A percentile compares a stretch with the other conserved stretches of the same genome.
phyloP scores from a whole-genome alignment of 768 basidiomycete genomes.

The Candolleomyces eurysporus region DNA sequence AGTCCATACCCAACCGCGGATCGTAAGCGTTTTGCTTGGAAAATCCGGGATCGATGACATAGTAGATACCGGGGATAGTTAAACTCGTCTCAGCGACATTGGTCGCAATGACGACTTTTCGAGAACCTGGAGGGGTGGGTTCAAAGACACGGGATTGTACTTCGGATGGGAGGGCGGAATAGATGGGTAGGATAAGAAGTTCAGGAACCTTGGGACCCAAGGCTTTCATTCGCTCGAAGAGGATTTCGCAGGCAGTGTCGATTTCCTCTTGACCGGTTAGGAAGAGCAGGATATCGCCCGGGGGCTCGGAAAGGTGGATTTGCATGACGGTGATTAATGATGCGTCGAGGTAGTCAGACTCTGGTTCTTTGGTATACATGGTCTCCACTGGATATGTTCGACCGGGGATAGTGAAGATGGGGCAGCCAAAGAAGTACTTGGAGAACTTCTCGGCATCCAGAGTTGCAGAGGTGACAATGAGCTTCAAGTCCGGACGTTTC shows the following conservation, averaged over 20 bases:
- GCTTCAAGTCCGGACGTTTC: conserved; percentile 90
- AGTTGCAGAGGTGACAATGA: conserved; percentile 98
- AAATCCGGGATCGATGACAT: conserved; percentile 98
- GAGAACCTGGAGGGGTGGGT: conserved; percentile 95
- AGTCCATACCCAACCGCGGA: conserved; percentile 97
- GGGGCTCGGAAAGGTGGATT: conserved; percentile 97
- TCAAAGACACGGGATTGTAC: conserved; percentile 98
- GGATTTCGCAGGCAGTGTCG: conserved; percentile 94
- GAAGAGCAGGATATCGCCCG: conserved; percentile 95
- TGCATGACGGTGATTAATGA: conserved; percentile 99
- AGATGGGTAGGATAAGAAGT: conserved; percentile 94
- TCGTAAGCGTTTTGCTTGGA: conserved; percentile 99
- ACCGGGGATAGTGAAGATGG: conserved; percentile 99
- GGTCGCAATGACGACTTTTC: conserved; percentile 99
- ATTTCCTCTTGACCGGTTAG: conserved; percentile 99
- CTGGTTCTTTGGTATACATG: conserved; percentile 98
- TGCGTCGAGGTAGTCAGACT: conserved; percentile 95
- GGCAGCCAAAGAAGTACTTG: conserved; percentile 97
- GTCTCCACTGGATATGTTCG: conserved; percentile 98
- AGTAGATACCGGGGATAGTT: conserved; percentile 98
- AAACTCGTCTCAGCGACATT: conserved; percentile 98
- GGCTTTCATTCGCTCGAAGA: conserved; percentile 98
- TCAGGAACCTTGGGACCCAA: conserved; percentile 98
- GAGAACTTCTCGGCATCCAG: conserved; percentile 99
- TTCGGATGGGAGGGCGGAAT: conserved; percentile 96